phyloP scores from a whole-genome alignment of 306 rosid species.

The Vigna reflexopilosa region DNA sequence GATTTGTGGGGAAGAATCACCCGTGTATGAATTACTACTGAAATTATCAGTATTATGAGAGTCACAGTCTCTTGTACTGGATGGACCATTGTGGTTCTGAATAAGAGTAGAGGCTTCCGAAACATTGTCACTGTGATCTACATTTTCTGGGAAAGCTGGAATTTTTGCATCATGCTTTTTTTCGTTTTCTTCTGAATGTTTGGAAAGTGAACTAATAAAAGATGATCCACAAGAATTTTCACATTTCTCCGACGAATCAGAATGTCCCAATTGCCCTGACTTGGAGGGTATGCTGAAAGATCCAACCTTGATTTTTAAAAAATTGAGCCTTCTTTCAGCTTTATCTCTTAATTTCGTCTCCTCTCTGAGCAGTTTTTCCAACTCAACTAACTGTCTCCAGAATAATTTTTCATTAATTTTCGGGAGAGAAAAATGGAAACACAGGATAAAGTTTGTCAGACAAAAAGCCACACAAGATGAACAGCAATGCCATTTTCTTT shows the following conservation, averaged over 20 bases:
- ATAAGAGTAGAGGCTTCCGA: conserved; percentile 39
- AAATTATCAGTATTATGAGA: conserved; percentile 46
- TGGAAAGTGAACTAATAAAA: conserved; percentile 47
- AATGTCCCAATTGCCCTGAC: conserved; percentile 51
- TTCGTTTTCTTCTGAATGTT: conserved; percentile 52
- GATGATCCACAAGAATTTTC: conserved; percentile 58
- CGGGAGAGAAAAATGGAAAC: background rate
- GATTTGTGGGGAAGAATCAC: conserved; percentile 39
- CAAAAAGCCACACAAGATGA: conserved; percentile 13
- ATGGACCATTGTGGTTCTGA: conserved; percentile 43
- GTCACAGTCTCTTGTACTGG: conserved; percentile 46
- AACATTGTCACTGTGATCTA: conserved; percentile 42
- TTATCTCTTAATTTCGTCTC: conserved; percentile 68
- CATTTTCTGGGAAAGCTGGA: conserved; percentile 38
- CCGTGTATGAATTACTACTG: conserved; percentile 37
- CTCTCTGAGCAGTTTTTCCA: conserved; percentile 64
- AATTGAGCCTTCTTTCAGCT: conserved; percentile 74
- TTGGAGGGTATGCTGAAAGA: conserved; percentile 52
- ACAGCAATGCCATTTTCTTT: conserved; percentile 43
- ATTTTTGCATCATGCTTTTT: conserved; percentile 39
- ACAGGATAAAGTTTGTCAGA: conserved; percentile 42
- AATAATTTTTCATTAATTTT: conserved; percentile 18
- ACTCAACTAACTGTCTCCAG: conserved; percentile 63
- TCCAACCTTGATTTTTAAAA: conserved; percentile 66
- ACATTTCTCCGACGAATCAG: conserved; percentile 57